Base-by-base conservation (phyloP, 371 early-diverging fungal species). In the Mucor irregularis region DNA sequence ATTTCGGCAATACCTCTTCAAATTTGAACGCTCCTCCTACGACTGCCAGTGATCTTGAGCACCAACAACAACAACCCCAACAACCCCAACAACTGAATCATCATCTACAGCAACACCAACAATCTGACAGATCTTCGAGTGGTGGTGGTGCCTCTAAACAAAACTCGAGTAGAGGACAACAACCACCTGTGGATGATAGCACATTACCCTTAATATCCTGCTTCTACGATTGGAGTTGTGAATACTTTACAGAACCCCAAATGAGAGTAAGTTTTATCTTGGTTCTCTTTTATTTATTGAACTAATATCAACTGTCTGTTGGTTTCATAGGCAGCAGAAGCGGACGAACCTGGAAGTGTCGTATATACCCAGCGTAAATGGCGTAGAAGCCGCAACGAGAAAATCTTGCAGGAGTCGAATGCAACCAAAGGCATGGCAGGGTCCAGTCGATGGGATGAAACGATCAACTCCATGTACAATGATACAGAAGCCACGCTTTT, bases 211-310 rank as follows among this genome's bases (percentile, higher is more conserved):
- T 83, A 22, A 66, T 74, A 30, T 90, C 91, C 1, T 70, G 67
- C 7, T 90, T 92, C 43, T 93, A 87, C 53, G 90, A 91, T 46
- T 90, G 90, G 92, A 89, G 90, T 64, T 86, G 90, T 55, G 90
- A 90, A 64, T 92, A 90, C 69, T 95, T 93, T 72, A 81, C 84
- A n/a, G 91, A 93, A 62, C 92, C 95, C 19, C 95, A 93, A 62
- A 91, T 93, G 87, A 72, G 82, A 66, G 90, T 86, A 69, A 67
- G 69, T 39, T 7, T 24, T 9, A 33, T 47, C 4, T n/a, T n/a
- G n/a, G n/a, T n/a, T n/a, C 24, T n/a, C 35, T 39, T 39, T 19
- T 19, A 19, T 21, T 10, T 7, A 24, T 10, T 24, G 24, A 40
- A 40, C 16, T 19, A 42, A 24, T 24, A 4, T 49, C 29, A n/a